Evolutionary conservation across 2,329 filamentous ascomycete species (phyloP).

Genomic region (Blumeria hordei): DNA sequence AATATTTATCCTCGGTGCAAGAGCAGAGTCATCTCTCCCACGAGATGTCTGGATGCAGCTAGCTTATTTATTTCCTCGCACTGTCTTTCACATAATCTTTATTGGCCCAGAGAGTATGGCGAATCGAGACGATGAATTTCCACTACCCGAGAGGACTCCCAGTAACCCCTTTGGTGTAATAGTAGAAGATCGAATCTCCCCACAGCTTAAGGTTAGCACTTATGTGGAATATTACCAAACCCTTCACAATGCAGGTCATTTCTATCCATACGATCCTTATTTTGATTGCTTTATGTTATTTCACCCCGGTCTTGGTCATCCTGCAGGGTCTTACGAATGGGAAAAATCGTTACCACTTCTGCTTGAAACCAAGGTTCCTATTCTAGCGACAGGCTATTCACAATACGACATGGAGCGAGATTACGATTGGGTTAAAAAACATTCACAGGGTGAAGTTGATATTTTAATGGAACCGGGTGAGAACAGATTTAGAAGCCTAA

Average conservation of each 20-base stretch:
- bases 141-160: slow-evolving; percentile 63
- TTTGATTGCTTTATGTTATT: slow-evolving; percentile 96
- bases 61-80: slow-evolving; percentile 78
- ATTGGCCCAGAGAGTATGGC: slow-evolving; percentile 92
- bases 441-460: slow-evolving; percentile 75
- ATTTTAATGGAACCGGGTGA: slow-evolving; percentile 77
- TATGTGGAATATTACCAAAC: slow-evolving; percentile 98
- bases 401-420: slow-evolving; percentile 87
- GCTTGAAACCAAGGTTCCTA: slow-evolving; percentile 83
- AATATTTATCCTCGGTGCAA: slow-evolving; percentile 78
- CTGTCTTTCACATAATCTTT: slow-evolving; percentile 77
- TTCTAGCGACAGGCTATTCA: slow-evolving; percentile 88
- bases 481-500: slow-evolving; percentile 76
- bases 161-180: slow-evolving; percentile 83
- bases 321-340: slow-evolving; percentile 86
- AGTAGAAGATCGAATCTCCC: slow-evolving; percentile 71
- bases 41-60: slow-evolving; percentile 87
- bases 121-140: slow-evolving; percentile 81
- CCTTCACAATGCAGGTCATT: slow-evolving; percentile 71
- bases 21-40: slow-evolving; percentile 90
- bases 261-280: slow-evolving; percentile 89
- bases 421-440: slow-evolving; percentile 69
- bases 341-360: slow-evolving; percentile 69
- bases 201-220: slow-evolving; percentile 86
- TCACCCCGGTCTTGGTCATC: slow-evolving; percentile 88